phyloP scores from a whole-genome alignment of 1,139 yeast species.

The Yamadazyma pseudoaaseri region DNA sequence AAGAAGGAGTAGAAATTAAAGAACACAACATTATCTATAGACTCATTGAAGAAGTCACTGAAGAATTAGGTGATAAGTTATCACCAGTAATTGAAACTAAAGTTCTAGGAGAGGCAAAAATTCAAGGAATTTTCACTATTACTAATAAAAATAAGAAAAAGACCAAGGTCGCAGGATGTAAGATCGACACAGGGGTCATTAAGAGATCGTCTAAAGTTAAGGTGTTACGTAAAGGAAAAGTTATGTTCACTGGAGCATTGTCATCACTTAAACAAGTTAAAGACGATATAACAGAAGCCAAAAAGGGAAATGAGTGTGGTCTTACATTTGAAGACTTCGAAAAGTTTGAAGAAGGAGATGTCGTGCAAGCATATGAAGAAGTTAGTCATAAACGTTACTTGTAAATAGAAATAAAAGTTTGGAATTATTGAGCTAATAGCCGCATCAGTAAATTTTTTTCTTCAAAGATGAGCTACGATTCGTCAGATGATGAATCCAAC shows the following conservation, averaged over 20 bases:
- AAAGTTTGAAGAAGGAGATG: slow-evolving; percentile 72
- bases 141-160: slow-evolving; percentile 48
- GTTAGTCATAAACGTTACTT: slow-evolving; percentile 66
- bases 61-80: slow-evolving; percentile 57
- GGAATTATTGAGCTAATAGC: not conserved
- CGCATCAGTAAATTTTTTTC: not conserved
- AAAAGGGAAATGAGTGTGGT: slow-evolving; percentile 91
- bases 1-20: slow-evolving; percentile 55
- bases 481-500: slow-evolving; percentile 39
- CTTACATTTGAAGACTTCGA: slow-evolving; percentile 71
- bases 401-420: slow-evolving; percentile 21
- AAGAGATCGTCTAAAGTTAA: slow-evolving; percentile 60
- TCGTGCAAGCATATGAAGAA: slow-evolving; percentile 72
- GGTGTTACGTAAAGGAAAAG: slow-evolving; percentile 55
- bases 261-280: slow-evolving; percentile 79
- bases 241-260: slow-evolving; percentile 65
- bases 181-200: slow-evolving; percentile 70
- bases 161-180: slow-evolving; percentile 81
- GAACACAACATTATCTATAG: slow-evolving; percentile 83
- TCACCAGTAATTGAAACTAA: slow-evolving; percentile 70
- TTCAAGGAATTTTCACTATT: slow-evolving; percentile 73
- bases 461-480: slow-evolving; percentile 18
- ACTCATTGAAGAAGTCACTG: slow-evolving; percentile 80
- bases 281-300: slow-evolving; percentile 74
- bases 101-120: slow-evolving; percentile 64